A percentile compares a stretch with the other conserved stretches of the same genome.
Conservation (phyloP, 2,329 filamentous ascomycete genomes). For the Fusarium globosum region DNA sequence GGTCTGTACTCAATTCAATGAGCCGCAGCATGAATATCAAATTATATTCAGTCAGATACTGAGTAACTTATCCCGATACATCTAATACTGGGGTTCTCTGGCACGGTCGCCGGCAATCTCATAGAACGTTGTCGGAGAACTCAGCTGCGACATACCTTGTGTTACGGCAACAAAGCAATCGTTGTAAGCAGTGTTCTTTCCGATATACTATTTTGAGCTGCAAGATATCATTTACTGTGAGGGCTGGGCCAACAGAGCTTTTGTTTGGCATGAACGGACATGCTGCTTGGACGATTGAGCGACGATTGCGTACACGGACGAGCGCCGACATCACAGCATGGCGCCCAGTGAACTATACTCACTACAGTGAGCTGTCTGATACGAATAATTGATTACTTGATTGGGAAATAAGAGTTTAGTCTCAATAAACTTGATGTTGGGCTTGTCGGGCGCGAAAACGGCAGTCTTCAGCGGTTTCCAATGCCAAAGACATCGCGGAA, state of each 20-base stretch:
- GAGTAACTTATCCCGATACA: rapidly evolving
- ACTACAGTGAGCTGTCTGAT: rapidly evolving
- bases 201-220: rapidly evolving
- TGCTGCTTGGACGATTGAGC: neutral
- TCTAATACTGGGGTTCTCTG: neutral
- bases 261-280: neutral
- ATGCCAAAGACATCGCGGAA: rapidly evolving
- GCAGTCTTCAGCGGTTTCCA: neutral
- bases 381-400: rapidly evolving
- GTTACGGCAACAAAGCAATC: neutral
- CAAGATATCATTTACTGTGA: rapidly evolving
- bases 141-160: neutral
- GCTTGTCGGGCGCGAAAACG: neutral
- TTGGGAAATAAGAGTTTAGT: rapidly evolving
- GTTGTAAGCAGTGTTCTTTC: too few relatives aligned
- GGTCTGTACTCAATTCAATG: rapidly evolving
- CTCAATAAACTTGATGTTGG: neutral
- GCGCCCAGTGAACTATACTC: rapidly evolving
- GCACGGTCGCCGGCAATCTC: neutral
- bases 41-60: rapidly evolving
- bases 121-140: too few relatives aligned
- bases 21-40: rapidly evolving
- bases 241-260: neutral
- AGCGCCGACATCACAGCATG: neutral
- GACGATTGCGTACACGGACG: neutral